Conservation (phyloP, 768 basidiomycete genomes). For the Suillus spraguei region DNA sequence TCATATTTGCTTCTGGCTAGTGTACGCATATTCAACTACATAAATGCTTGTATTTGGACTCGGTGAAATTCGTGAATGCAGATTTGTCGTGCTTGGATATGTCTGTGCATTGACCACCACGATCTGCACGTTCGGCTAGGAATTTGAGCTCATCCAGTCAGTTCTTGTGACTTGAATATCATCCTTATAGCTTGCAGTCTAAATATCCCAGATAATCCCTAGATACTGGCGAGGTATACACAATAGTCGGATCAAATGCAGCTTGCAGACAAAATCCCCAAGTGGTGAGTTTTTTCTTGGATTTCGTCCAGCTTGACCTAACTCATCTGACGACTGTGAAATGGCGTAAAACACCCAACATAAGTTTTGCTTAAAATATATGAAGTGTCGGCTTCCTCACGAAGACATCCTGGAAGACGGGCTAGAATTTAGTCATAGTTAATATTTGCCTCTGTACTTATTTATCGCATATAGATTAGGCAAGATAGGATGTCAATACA, state of each 20-base stretch:
- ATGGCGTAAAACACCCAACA: no score
- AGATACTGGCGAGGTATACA: neutral
- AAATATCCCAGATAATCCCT: neutral
- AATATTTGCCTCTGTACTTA: neutral
- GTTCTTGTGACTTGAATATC: neutral
- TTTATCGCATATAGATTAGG: neutral
- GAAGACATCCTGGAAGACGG: slow-evolving; percentile 15
- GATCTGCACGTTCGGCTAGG: neutral
- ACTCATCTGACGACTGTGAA: no score
- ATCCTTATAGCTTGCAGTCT: neutral
- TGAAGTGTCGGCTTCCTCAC: no score
- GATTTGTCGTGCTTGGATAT: neutral
- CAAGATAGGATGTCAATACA: no score
- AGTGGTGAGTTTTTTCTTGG: no score
- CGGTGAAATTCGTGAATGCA: neutral
- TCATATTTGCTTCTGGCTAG: no score
- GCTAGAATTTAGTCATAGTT: neutral
- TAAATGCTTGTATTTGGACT: neutral
- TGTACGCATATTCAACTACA: neutral
- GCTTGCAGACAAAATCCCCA: no score
- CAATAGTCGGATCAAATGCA: no score
- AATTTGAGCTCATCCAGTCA: neutral
- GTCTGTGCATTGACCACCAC: neutral
- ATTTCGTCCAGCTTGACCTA: no score
- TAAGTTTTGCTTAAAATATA: no score